Percentiles rank a stretch among this genome's conserved stretches.
These are phyloP conservation scores for Mitragyna speciosa DNA, from an alignment of 257 asterid species.

Conservation along the genomic window DNA sequence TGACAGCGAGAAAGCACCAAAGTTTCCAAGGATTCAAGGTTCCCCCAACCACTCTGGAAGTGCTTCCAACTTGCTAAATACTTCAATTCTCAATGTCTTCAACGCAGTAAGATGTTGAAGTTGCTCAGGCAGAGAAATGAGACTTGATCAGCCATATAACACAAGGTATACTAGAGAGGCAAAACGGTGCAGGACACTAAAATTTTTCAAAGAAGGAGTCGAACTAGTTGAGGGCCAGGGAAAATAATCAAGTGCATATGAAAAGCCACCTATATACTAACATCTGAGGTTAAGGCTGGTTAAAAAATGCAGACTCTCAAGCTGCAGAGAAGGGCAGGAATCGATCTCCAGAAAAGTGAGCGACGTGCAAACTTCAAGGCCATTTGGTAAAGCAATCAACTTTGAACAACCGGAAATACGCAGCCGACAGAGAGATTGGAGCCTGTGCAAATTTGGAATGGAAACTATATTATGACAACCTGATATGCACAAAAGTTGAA, in stretches of 20 bases:
- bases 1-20: neutral
- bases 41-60: neutral
- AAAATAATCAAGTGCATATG: neutral
- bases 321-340: neutral
- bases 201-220: neutral
- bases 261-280: neutral
- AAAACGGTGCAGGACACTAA: neutral
- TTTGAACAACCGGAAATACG: neutral
- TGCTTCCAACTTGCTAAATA: neutral
- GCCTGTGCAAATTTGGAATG: neutral
- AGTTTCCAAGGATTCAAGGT: neutral
- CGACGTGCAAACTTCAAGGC: neutral
- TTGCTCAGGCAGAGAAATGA: neutral
- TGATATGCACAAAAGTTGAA: neutral
- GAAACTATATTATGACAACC: no score
- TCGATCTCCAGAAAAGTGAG: neutral
- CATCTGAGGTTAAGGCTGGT: neutral
- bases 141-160: neutral
- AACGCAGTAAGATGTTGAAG: slow-evolving; percentile 4
- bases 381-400: neutral
- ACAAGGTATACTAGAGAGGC: neutral
- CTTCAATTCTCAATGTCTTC: neutral
- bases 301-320: neutral
- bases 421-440: neutral
- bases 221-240: neutral